phyloP scores from a whole-genome alignment of 176 grass and related monocot species.

The Panicum miliaceum region DNA sequence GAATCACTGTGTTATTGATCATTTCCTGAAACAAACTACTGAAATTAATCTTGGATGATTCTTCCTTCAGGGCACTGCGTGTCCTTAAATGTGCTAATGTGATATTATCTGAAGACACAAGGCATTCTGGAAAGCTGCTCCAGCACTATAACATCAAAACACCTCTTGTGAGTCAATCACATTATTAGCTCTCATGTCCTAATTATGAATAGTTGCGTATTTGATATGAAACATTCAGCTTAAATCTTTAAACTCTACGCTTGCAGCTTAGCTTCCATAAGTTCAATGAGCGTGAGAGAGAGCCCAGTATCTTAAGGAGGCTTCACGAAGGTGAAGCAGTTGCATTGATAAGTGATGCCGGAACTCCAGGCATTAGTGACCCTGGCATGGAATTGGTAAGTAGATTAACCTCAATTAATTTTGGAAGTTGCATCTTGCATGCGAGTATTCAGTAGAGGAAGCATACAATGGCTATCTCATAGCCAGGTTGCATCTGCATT shows the following conservation, averaged over 20 bases:
- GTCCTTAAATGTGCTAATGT: slow-evolving; percentile 85
- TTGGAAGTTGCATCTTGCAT: neutral
- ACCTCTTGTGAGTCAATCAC: slow-evolving; percentile 73
- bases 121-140: slow-evolving; percentile 96
- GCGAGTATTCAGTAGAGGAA: neutral
- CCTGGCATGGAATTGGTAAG: slow-evolving; percentile 86
- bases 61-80: slow-evolving; percentile 72
- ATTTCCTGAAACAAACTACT: slow-evolving; percentile 31
- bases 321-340: slow-evolving; percentile 88
- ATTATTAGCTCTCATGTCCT: slow-evolving; percentile 22
- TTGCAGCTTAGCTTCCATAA: slow-evolving; percentile 93
- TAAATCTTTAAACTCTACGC: slow-evolving; percentile 37
- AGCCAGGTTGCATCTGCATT: no score
- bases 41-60: slow-evolving; percentile 15
- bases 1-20: slow-evolving; percentile 7
- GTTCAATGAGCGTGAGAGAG: slow-evolving; percentile 90
- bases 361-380: slow-evolving; percentile 92
- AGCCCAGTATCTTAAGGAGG: slow-evolving; percentile 77
- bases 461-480: neutral
- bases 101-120: slow-evolving; percentile 94
- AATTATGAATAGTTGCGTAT: slow-evolving; percentile 25
- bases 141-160: slow-evolving; percentile 90
- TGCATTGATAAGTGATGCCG: slow-evolving; percentile 96
- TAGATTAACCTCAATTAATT: slow-evolving; percentile 1
- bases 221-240: slow-evolving; percentile 3